phyloP scores from a whole-genome alignment of 441 rosid species.

The Adansonia gregorii region DNA sequence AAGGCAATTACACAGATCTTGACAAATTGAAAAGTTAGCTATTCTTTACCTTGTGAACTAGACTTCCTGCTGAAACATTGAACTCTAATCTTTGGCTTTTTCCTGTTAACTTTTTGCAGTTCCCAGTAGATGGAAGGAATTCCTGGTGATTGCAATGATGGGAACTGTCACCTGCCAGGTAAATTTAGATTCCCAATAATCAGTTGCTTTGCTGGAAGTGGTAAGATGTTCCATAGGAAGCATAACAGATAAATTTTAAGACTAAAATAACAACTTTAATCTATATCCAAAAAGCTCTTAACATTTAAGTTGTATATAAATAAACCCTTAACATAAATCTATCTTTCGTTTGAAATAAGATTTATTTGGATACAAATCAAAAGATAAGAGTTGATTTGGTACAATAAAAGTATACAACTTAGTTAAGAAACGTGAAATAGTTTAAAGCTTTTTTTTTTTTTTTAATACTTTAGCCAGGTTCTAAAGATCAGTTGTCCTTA shows the following conservation, averaged over 20 bases:
- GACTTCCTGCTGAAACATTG: neutral
- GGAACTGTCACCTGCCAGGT: neutral
- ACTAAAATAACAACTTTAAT: no score
- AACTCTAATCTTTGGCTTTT: constrained; percentile 6
- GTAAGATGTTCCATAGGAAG: constrained; percentile 11
- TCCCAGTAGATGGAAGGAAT: neutral
- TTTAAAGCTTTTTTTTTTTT: no score
- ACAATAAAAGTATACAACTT: no score
- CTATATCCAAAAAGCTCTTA: no score
- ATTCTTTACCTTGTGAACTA: neutral
- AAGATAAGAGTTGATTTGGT: no score
- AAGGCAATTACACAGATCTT: neutral
- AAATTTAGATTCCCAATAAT: constrained; percentile 13
- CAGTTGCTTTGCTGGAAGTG: constrained; percentile 1
- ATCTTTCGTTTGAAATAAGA: no score
- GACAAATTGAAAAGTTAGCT: neutral
- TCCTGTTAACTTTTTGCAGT: constrained; percentile 12
- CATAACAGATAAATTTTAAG: no score
- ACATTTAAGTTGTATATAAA: no score
- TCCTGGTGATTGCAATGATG: neutral
- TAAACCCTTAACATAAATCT: no score
- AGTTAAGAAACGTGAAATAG: no score
- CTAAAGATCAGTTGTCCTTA: neutral
- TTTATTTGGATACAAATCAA: no score
- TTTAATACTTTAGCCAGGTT: no score